Evolutionary conservation across 768 basidiomycete species (phyloP), one percentile per base, ranked within the genome.

Genomic region (Auricularia sp.): DNA sequence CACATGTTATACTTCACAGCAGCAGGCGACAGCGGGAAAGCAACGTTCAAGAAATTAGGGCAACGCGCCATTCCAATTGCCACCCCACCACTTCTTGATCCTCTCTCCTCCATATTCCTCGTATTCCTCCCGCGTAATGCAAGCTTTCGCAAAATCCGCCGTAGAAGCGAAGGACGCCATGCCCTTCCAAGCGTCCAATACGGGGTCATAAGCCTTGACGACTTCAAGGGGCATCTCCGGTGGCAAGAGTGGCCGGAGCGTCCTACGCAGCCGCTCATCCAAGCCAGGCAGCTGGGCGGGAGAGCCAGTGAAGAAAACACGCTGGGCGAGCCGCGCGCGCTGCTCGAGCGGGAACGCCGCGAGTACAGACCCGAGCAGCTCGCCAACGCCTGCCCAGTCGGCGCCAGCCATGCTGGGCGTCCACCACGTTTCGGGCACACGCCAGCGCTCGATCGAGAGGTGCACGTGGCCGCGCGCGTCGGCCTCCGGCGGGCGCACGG

Each of bases 301-400:
- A 8, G 86, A 82, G 0, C 97, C 97, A 0, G 96, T 92, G 1
- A 97, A 77, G 78, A 92, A 94, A 14, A 99, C 84, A 68, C 94
- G 93, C 93, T 95, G 71, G 68, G 90, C 90, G 51, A 98, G 80
- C 61, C 85, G 79, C 29, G 76, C 79, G 71, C 90, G 87, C 62
- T 94, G 89, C 3, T 76, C 76, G 29, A 84, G 81, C 3, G 81
- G 75, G 76, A 94, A 93, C 62, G 87, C 78, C 54, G 83, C 80
- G 62, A 99, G 80, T 58, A 98, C 82, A 71, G 85, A 90, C 70
- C 92, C 93, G 18, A 94, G 76, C 2, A 98, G 85, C 75, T 99
- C 97, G n/a, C 88, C 90, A 8, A 99, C 75, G 0, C 97, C 97
- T 0, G 97, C 96, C 13, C 88, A 92, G 74, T 98, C 97, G 1